These are phyloP conservation scores for Beauveria scarabaeidicola DNA, from an alignment of 2,329 filamentous ascomycete species.

Conservation along the genomic window DNA sequence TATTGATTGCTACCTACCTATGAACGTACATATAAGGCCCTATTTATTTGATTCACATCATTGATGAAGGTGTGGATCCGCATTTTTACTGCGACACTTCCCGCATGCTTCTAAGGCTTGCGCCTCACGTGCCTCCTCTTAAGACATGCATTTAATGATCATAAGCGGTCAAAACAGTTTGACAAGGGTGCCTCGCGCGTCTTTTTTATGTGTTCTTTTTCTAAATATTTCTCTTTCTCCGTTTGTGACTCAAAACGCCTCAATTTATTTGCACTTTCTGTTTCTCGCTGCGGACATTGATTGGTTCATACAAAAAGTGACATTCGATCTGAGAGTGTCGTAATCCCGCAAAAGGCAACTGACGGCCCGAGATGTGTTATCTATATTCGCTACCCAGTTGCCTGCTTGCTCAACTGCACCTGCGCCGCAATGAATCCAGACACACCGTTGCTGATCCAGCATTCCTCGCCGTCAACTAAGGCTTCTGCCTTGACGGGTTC, in stretches of 20 bases:
- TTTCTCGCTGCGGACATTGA: not conserved
- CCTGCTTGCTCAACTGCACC: slow-evolving; percentile 21
- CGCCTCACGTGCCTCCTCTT: not conserved
- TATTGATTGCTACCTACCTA: not conserved
- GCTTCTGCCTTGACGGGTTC: slow-evolving; percentile 50
- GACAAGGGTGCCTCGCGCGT: too few relatives aligned
- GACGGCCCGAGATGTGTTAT: not conserved
- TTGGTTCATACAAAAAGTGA: not conserved
- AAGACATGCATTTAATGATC: too few relatives aligned
- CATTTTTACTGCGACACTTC: too few relatives aligned
- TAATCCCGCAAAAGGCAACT: not conserved
- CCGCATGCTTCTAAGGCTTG: too few relatives aligned
- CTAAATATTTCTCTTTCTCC: too few relatives aligned
- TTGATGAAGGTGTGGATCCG: too few relatives aligned
- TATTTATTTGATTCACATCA: too few relatives aligned
- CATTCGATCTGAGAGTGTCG: not conserved
- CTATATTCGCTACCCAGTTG: too few relatives aligned
- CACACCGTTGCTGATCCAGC: slow-evolving; percentile 85
- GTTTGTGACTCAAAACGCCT: not conserved
- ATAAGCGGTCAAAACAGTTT: not conserved
- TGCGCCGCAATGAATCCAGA: slow-evolving; percentile 60
- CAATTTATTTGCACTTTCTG: not conserved
- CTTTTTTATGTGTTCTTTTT: too few relatives aligned
- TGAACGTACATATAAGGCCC: too few relatives aligned
- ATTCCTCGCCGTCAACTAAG: slow-evolving; percentile 62